These are phyloP conservation scores for Nigrospora osmanthi DNA, from an alignment of 2,329 filamentous ascomycete genomes.

Conservation along the genomic window DNA sequence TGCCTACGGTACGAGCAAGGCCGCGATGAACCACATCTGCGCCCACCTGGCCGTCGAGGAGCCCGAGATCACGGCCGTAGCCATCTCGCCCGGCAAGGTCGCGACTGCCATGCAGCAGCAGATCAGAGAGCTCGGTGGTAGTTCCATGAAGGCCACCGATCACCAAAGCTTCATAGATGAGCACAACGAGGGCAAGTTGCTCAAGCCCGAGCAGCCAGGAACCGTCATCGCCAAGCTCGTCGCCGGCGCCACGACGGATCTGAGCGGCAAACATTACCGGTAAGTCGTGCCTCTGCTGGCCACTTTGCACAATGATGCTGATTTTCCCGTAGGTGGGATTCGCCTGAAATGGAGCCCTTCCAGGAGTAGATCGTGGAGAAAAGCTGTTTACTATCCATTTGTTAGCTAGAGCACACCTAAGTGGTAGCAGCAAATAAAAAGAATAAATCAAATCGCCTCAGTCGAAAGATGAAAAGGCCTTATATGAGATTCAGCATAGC, in stretches of 20 bases:
- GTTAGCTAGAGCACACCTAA: conserved; percentile 11
- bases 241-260: conserved; percentile 51
- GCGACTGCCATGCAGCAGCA: conserved; percentile 88
- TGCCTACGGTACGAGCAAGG: conserved; percentile 76
- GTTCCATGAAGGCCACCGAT: conserved; percentile 42
- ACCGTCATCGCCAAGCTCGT: conserved; percentile 78
- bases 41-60: conserved; percentile 70
- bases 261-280: conserved; percentile 72
- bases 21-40: conserved; percentile 73
- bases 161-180: conserved; percentile 63
- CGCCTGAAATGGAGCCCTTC: conserved; percentile 43
- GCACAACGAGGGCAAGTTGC: conserved; percentile 62
- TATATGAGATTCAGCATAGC: conserved; percentile 58
- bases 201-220: conserved; percentile 79
- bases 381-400: conserved; percentile 2
- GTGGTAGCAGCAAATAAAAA: conserved; percentile 13
- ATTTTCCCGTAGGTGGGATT: conserved; percentile 39
- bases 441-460: conserved; percentile 42
- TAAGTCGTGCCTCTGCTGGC: conserved; percentile 31
- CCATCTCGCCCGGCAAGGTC: conserved; percentile 71
- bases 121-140: conserved; percentile 55
- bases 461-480: conserved; percentile 77
- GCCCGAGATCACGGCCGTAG: conserved; percentile 62
- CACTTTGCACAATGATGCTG: background rate
- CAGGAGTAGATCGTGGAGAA: conserved; percentile 20